Evolutionary conservation across 805 yeast genomes (phyloP).

Genomic region (Lachancea lanzarotensis): DNA sequence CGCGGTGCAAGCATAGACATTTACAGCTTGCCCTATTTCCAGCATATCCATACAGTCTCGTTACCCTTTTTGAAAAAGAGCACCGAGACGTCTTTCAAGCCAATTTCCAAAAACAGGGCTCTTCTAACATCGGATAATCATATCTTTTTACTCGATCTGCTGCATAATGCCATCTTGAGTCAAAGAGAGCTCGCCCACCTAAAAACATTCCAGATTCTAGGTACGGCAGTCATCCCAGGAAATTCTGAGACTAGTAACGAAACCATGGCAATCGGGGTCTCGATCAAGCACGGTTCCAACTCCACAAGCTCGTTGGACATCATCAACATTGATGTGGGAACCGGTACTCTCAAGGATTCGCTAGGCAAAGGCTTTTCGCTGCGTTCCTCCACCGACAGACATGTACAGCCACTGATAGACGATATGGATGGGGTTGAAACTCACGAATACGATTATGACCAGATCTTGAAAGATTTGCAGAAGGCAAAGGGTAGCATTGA

Average conservation of each 20-base stretch:
- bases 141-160: slow-evolving; percentile 25
- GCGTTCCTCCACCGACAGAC: slow-evolving; percentile 4
- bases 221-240: slow-evolving; percentile 19
- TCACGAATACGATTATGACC: slow-evolving; percentile 17
- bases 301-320: slow-evolving; percentile 28
- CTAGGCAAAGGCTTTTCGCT: slow-evolving; percentile 49
- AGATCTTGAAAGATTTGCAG: slow-evolving; percentile 24
- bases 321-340: slow-evolving; percentile 50
- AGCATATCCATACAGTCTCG: slow-evolving; percentile 14
- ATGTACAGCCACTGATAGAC: slow-evolving; percentile 26
- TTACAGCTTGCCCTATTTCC: slow-evolving; percentile 25
- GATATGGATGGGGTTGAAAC: slow-evolving; percentile 12
- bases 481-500: slow-evolving; percentile 16
- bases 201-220: slow-evolving; percentile 25
- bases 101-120: slow-evolving; percentile 27
- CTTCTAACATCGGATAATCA: slow-evolving; percentile 25
- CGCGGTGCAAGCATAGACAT: slow-evolving; percentile 13
- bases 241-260: slow-evolving; percentile 12
- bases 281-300: slow-evolving; percentile 24
- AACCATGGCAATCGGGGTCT: slow-evolving; percentile 29
- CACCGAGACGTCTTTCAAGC: slow-evolving; percentile 20
- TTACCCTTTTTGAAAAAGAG: slow-evolving; percentile 22
- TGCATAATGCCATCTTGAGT: slow-evolving; percentile 22
- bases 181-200: slow-evolving; percentile 24
- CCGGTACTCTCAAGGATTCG: slow-evolving; percentile 61